Conservation (phyloP, 2,329 filamentous ascomycete genomes). For the Alternaria alternata region DNA sequence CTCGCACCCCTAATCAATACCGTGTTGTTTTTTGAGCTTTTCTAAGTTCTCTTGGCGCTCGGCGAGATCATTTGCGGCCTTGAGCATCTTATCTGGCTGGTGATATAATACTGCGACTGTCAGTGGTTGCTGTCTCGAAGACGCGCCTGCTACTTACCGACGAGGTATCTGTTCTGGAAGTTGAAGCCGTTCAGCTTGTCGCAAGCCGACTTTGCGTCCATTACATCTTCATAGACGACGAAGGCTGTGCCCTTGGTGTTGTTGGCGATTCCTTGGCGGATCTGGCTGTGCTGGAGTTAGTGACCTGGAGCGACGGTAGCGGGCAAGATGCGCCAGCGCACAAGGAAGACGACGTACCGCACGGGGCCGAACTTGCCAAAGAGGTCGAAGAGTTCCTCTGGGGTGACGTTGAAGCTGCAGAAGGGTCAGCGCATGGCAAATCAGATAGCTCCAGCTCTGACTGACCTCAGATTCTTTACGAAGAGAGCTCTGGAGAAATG, state of each 20-base stretch:
- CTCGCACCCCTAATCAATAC: constrained; percentile 81
- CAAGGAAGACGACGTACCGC: constrained; percentile 68
- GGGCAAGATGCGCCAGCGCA: constrained; percentile 9
- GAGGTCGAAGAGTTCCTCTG: constrained; percentile 97
- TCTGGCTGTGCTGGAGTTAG: constrained; percentile 72
- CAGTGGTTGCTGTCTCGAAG: constrained; percentile 10
- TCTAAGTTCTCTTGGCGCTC: constrained; percentile 96
- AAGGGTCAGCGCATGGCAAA: constrained; percentile 21
- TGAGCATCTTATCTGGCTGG: constrained; percentile 80
- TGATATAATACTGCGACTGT: constrained; percentile 70
- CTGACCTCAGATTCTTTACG: constrained; percentile 97
- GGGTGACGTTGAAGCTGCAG: constrained; percentile 93
- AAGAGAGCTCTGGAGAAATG: constrained; percentile 83
- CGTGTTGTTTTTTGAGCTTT: constrained; percentile 96
- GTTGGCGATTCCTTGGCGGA: constrained; percentile 95
- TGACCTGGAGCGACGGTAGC: background rate
- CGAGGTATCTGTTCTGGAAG: constrained; percentile 98
- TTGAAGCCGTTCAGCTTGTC: constrained; percentile 99
- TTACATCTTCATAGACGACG: constrained; percentile 99
- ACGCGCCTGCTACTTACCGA: constrained; percentile 68
- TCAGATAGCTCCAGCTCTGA: background rate
- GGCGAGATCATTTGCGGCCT: constrained; percentile 92
- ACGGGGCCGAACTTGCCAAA: constrained; percentile 98
- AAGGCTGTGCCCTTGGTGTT: constrained; percentile 99
- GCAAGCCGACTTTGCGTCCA: constrained; percentile 98